Conservation (phyloP, 257 asterid genomes). For the Asclepias syriaca region DNA sequence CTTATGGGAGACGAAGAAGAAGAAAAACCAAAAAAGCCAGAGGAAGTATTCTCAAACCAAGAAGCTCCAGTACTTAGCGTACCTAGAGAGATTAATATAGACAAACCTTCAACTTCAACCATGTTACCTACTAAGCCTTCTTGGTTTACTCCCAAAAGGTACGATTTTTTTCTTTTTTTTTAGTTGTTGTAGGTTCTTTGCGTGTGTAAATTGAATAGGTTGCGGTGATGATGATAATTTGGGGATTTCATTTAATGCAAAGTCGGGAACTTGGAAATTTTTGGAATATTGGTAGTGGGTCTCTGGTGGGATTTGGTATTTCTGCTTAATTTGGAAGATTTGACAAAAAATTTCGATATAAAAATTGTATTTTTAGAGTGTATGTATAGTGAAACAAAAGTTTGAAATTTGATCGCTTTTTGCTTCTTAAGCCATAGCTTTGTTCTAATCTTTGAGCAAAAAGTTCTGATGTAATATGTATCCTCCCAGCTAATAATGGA, state of each 20-base stretch:
- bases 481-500: background rate
- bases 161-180: background rate
- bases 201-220: background rate
- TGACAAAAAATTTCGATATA: background rate
- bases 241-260: background rate
- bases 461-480: background rate
- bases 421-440: background rate
- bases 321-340: background rate
- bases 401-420: background rate
- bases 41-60: conserved; percentile 17
- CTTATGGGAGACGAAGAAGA: conserved; percentile 30
- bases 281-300: background rate
- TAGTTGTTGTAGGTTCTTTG: background rate
- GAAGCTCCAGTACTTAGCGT: conserved; percentile 15
- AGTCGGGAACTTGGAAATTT: background rate
- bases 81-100: background rate
- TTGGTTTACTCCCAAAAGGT: conserved; percentile 48
- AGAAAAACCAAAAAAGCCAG: conserved; percentile 19
- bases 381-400: background rate
- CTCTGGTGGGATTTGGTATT: background rate
- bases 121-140: conserved; percentile 29
- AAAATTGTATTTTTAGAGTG: background rate
- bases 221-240: background rate
- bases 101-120: conserved; percentile 15
- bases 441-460: background rate